These are phyloP conservation scores for Aspergillus sp. DNA, from an alignment of 2,329 filamentous ascomycete genomes.

Conservation along the genomic window DNA sequence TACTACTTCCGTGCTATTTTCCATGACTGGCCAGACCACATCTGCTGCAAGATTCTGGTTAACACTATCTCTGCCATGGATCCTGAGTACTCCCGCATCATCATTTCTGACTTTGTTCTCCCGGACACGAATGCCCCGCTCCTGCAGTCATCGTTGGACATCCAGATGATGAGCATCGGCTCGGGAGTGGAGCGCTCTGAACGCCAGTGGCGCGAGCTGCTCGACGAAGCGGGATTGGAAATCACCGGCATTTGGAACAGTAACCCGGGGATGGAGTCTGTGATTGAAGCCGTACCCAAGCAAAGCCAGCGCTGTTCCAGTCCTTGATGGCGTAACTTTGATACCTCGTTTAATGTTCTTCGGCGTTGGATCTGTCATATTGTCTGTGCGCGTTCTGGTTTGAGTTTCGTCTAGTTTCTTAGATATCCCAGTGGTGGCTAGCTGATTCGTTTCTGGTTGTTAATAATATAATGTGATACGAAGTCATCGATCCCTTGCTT, in stretches of 20 bases:
- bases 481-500: no score
- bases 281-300: constrained; percentile 29
- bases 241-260: constrained; percentile 32
- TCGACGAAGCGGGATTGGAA: constrained; percentile 32
- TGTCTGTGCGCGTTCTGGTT: background rate
- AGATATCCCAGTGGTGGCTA: no score
- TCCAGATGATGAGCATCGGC: constrained; percentile 44
- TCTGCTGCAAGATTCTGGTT: constrained; percentile 35
- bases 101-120: constrained; percentile 42
- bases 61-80: constrained; percentile 38
- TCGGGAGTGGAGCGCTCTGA: constrained; percentile 38
- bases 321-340: background rate
- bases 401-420: no score
- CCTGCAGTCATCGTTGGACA: constrained; percentile 35
- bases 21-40: constrained; percentile 41
- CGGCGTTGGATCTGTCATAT: background rate
- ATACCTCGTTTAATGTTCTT: background rate
- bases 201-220: constrained; percentile 34
- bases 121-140: constrained; percentile 32
- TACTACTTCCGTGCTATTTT: constrained; percentile 44
- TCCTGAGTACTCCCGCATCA: constrained; percentile 32
- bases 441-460: no score
- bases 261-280: constrained; percentile 31
- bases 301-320: no score
- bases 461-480: no score